Evolutionary conservation across 495 filamentous ascomycete species (phyloP).

Genomic region (Penicillium psychrofluorescens): DNA sequence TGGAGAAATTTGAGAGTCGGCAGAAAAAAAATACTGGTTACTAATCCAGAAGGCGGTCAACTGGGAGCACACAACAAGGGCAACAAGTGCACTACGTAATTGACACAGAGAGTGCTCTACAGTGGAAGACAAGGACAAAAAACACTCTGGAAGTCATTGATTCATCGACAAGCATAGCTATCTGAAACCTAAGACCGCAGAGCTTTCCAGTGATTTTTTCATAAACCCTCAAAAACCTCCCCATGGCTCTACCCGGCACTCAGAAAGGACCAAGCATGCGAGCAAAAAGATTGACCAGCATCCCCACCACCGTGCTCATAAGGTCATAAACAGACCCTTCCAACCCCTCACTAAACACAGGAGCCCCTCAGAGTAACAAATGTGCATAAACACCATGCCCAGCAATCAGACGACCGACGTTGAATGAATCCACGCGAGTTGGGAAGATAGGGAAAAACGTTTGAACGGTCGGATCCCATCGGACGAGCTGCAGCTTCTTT

Average conservation of each 20-base stretch:
- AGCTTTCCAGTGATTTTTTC: slow-evolving; percentile 24
- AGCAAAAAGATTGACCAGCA: slow-evolving; percentile 36
- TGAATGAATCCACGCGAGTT: slow-evolving; percentile 25
- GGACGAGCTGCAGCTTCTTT: slow-evolving; percentile 16
- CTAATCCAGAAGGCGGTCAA: slow-evolving; percentile 17
- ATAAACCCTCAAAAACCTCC: slow-evolving; percentile 37
- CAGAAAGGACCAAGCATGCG: slow-evolving; percentile 9
- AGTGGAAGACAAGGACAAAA: not conserved
- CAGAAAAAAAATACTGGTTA: slow-evolving; percentile 21
- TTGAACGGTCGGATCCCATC: slow-evolving; percentile 31
- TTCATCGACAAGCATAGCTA: slow-evolving; percentile 23
- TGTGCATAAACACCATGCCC: slow-evolving; percentile 9
- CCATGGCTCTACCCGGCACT: slow-evolving; percentile 24
- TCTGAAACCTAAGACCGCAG: slow-evolving; percentile 19
- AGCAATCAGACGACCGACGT: slow-evolving; percentile 13
- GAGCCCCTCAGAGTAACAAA: slow-evolving; percentile 23
- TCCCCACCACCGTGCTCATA: slow-evolving; percentile 23
- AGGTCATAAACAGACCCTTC: slow-evolving; percentile 13
- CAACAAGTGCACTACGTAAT: slow-evolving; percentile 17
- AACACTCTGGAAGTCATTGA: slow-evolving; percentile 16
- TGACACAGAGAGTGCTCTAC: not conserved
- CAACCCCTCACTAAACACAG: slow-evolving; percentile 36
- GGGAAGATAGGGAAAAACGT: slow-evolving; percentile 13
- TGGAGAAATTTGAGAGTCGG: not conserved
- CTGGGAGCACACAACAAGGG: too few species aligned